phyloP scores from a whole-genome alignment of 805 yeast genomes.

The Yamadazyma insecticola region DNA sequence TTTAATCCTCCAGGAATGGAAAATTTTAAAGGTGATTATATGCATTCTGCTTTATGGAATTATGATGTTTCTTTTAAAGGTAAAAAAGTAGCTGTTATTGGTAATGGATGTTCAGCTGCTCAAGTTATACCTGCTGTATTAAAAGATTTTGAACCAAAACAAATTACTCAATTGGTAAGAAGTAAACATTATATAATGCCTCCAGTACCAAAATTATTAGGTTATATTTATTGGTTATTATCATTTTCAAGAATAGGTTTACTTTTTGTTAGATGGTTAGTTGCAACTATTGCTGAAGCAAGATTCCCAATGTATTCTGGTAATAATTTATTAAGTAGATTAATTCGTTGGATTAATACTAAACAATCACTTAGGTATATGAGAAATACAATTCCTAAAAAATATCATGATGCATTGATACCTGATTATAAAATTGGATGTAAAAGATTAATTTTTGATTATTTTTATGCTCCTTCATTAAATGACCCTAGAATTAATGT shows the following conservation, averaged over 20 bases:
- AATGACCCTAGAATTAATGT: slow-evolving; percentile 26
- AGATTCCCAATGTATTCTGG: slow-evolving; percentile 35
- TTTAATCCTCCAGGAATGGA: slow-evolving; percentile 28
- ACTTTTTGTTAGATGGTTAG: slow-evolving; percentile 22
- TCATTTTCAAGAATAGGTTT: slow-evolving; percentile 25
- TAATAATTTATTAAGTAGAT: slow-evolving; percentile 18
- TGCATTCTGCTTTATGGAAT: slow-evolving; percentile 40
- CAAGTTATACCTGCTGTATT: slow-evolving; percentile 36
- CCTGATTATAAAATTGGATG: slow-evolving; percentile 40
- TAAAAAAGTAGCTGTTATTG: slow-evolving; percentile 35
- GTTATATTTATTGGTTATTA: slow-evolving; percentile 17
- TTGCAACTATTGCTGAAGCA: slow-evolving; percentile 25
- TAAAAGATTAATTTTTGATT: slow-evolving; percentile 36
- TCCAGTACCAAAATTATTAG: slow-evolving; percentile 24
- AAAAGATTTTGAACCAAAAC: slow-evolving; percentile 17
- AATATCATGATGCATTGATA: slow-evolving; percentile 27
- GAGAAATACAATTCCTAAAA: slow-evolving; percentile 23
- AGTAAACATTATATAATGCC: slow-evolving; percentile 37
- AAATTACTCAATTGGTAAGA: slow-evolving; percentile 29
- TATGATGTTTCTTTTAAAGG: slow-evolving; percentile 27
- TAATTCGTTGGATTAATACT: slow-evolving; percentile 22
- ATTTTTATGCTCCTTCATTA: slow-evolving; percentile 29
- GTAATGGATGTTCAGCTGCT: slow-evolving; percentile 41
- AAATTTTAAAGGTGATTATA: slow-evolving; percentile 30
- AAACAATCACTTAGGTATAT: slow-evolving; percentile 19